phyloP scores from a whole-genome alignment of 2,329 filamentous ascomycete species.

The Aureobasidium sp. region DNA sequence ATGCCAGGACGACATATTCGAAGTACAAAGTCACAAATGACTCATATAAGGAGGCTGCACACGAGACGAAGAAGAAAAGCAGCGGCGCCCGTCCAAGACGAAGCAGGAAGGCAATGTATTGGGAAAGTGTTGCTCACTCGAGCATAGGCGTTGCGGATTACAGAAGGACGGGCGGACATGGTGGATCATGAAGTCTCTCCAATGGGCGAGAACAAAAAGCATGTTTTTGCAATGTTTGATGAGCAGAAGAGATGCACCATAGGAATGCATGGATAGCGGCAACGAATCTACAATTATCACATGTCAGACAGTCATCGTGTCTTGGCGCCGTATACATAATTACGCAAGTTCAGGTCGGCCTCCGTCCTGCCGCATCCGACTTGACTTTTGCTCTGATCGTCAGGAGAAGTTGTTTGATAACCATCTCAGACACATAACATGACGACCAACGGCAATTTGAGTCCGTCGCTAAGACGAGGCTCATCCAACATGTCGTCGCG shows the following conservation, averaged over 20 bases:
- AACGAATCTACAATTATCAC: constrained; percentile 8
- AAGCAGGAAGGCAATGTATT: constrained; percentile 17
- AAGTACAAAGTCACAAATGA: not conserved
- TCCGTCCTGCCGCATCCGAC: not conserved
- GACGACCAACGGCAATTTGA: constrained; percentile 4
- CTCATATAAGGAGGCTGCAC: not conserved
- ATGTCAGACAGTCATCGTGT: constrained; percentile 3
- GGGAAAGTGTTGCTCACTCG: not conserved
- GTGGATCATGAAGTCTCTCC: not conserved
- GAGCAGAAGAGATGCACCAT: not conserved
- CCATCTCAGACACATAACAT: not conserved
- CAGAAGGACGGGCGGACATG: not conserved
- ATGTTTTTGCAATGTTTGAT: constrained; percentile 5
- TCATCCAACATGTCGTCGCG: constrained; percentile 36
- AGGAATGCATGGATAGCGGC: constrained; percentile 3
- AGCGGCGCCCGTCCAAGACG: not conserved
- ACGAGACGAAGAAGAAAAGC: not conserved
- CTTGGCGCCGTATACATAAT: not conserved
- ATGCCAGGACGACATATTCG: not conserved
- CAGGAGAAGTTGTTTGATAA: not conserved
- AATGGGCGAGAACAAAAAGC: not conserved
- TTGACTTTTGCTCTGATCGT: not conserved
- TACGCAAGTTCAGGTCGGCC: not conserved
- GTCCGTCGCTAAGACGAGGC: constrained; percentile 18
- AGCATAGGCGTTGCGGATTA: constrained; percentile 6